Evolutionary conservation across 768 basidiomycete species (phyloP).

Genomic region (Pholiota microspora): DNA sequence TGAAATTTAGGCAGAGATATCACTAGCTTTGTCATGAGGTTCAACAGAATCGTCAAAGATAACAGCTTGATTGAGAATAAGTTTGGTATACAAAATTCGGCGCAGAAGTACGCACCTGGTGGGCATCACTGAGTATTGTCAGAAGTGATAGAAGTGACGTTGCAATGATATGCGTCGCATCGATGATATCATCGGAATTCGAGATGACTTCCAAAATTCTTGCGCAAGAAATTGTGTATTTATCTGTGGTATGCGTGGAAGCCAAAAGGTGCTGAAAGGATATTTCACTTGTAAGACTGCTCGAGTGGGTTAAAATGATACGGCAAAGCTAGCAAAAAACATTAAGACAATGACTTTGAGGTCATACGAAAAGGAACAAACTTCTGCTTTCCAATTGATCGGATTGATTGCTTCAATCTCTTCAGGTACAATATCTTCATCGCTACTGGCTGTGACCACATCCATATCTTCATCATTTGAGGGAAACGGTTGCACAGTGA

Average conservation of each 20-base stretch:
- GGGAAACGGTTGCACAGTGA: not conserved
- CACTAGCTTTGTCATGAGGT: conserved; percentile 46
- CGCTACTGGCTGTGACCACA: conserved; percentile 29
- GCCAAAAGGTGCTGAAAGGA: conserved; percentile 57
- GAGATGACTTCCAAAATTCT: conserved; percentile 47
- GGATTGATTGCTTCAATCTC: conserved; percentile 34
- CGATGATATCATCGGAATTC: conserved; percentile 31
- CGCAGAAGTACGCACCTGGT: conserved; percentile 36
- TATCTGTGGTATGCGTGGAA: conserved; percentile 10
- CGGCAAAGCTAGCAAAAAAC: conserved; percentile 50
- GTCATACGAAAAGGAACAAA: conserved; percentile 23
- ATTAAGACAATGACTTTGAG: not conserved
- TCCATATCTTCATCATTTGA: conserved; percentile 30
- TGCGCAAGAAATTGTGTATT: conserved; percentile 43
- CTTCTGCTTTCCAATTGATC: conserved; percentile 56
- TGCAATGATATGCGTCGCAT: conserved; percentile 29
- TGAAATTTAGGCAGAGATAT: conserved; percentile 49
- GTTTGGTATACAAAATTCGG: conserved; percentile 6
- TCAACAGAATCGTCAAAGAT: conserved; percentile 49
- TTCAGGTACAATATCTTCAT: conserved; percentile 26
- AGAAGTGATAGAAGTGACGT: conserved; percentile 39
- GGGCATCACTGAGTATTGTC: conserved; percentile 29
- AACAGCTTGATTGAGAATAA: conserved; percentile 33
- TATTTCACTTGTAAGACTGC: conserved; percentile 31
- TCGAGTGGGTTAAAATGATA: conserved; percentile 57